Percentiles rank a stretch among this genome's conserved stretches.
Conservation (phyloP, 129 eudicot species). For the Centella asiatica region DNA sequence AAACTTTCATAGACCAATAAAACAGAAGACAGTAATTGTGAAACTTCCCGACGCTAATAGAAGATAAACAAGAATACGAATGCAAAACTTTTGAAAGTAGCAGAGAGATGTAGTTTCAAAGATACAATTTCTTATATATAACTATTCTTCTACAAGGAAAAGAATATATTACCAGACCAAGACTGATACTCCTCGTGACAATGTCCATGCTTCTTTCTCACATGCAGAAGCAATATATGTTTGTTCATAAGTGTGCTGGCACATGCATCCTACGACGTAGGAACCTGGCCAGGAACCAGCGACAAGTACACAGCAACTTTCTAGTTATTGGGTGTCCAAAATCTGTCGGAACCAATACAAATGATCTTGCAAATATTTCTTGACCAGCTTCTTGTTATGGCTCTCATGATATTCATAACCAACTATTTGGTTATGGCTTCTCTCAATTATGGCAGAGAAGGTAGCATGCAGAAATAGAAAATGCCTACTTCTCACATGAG, state of each 20-base stretch:
- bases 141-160: too few species aligned
- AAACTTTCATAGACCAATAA: background rate
- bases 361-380: background rate
- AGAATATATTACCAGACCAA: background rate
- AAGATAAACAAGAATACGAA: too few species aligned
- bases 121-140: too few species aligned
- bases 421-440: background rate
- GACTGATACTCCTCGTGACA: background rate
- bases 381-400: too few species aligned
- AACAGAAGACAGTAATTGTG: background rate
- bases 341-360: background rate
- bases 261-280: background rate
- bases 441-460: background rate
- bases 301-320: too few species aligned
- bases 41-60: too few species aligned
- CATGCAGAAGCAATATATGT: background rate
- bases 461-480: background rate
- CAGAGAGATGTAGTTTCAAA: too few species aligned
- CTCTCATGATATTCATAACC: background rate
- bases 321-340: background rate
- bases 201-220: slow-evolving; percentile 7
- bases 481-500: background rate
- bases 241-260: slow-evolving; percentile 2
- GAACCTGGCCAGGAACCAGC: too few species aligned
- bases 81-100: too few species aligned